phyloP scores from a whole-genome alignment of 257 asterid species.

The Nicotiana undulata region DNA sequence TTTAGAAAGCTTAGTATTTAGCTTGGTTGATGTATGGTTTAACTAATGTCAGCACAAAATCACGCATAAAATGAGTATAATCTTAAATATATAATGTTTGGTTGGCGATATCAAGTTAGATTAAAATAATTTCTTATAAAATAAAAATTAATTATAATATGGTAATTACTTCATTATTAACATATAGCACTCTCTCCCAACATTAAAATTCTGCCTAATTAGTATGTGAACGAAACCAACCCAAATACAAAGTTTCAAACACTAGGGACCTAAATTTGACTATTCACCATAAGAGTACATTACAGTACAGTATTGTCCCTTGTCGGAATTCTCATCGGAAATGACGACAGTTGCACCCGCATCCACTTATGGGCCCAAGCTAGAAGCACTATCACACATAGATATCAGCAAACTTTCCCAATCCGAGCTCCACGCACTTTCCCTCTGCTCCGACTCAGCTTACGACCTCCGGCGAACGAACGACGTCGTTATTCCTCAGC shows the following conservation, averaged over 20 bases:
- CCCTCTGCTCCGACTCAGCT: constrained; percentile 49
- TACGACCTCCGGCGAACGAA: constrained; percentile 39
- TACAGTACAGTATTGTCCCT: not conserved
- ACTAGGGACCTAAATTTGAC: not conserved
- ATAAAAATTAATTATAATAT: too few species aligned
- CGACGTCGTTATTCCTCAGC: constrained; percentile 51
- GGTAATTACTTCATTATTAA: too few species aligned
- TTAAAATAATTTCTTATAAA: too few species aligned
- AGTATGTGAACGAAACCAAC: too few species aligned
- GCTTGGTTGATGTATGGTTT: not conserved
- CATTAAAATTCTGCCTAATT: too few species aligned
- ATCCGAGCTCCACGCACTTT: constrained; percentile 73
- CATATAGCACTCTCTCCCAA: too few species aligned
- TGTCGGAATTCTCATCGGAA: not conserved
- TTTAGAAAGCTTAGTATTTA: not conserved
- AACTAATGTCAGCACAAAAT: too few species aligned
- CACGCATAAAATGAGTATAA: too few species aligned
- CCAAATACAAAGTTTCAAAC: not conserved
- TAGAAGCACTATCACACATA: constrained; percentile 40
- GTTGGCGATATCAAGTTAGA: too few species aligned
- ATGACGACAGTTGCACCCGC: constrained; percentile 50
- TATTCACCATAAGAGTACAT: not conserved
- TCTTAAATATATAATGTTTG: too few species aligned
- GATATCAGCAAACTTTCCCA: constrained; percentile 58
- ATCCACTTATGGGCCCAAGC: constrained; percentile 27